Evolutionary conservation across 2,329 filamentous ascomycete genomes (phyloP).

Genomic region (Monosporascus sp.): DNA sequence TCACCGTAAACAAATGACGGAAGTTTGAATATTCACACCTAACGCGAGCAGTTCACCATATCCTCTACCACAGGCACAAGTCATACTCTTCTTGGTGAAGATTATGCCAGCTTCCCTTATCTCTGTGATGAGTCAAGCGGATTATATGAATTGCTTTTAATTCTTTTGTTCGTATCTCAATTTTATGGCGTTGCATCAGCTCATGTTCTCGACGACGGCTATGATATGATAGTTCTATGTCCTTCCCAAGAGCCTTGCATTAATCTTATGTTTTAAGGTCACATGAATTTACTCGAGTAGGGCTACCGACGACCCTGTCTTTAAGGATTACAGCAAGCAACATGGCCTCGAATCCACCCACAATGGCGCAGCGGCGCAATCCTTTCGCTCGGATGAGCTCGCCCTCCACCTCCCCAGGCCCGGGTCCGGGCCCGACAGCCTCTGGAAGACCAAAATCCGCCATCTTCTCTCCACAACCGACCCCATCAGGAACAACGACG

Average conservation of each 20-base stretch:
- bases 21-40: not conserved
- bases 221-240: not conserved
- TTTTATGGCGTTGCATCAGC: not conserved
- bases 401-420: slow-evolving; percentile 61
- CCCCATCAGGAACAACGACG: slow-evolving; percentile 34
- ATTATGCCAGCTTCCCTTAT: not conserved
- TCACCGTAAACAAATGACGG: not conserved
- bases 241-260: not conserved
- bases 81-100: not conserved
- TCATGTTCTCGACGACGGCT: not conserved
- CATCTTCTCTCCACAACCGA: slow-evolving; percentile 60
- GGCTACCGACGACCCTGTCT: not conserved
- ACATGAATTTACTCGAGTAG: not conserved
- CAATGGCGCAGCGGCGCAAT: slow-evolving; percentile 69
- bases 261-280: no score
- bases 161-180: not conserved
- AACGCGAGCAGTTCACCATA: not conserved
- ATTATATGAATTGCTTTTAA: not conserved
- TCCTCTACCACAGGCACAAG: not conserved
- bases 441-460: slow-evolving; percentile 67
- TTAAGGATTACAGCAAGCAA: slow-evolving; percentile 8
- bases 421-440: slow-evolving; percentile 25
- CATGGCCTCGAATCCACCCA: slow-evolving; percentile 53
- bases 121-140: not conserved
- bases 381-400: slow-evolving; percentile 70